Conservation (phyloP, 768 basidiomycete genomes). For the Leccinellum rugosiceps region DNA sequence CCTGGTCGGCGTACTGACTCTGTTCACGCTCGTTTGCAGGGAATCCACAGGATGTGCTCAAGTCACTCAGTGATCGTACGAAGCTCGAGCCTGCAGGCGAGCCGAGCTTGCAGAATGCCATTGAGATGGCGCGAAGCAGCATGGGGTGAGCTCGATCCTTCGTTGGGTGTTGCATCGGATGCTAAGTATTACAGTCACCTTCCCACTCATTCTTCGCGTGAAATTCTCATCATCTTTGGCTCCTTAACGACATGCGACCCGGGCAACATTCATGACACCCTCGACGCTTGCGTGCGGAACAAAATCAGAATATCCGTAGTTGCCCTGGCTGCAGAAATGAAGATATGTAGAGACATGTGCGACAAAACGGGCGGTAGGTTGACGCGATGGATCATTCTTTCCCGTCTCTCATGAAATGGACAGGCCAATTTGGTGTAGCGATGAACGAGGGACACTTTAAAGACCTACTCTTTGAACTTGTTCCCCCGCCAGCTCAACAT, state of each 20-base stretch:
- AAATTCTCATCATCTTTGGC: slow-evolving; percentile 91
- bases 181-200: slow-evolving; percentile 63
- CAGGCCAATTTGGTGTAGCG: slow-evolving; percentile 92
- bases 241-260: slow-evolving; percentile 97
- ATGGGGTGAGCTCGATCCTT: slow-evolving; percentile 64
- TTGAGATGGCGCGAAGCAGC: slow-evolving; percentile 93
- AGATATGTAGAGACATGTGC: slow-evolving; percentile 89
- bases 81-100: slow-evolving; percentile 90
- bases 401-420: slow-evolving; percentile 15
- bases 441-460: slow-evolving; percentile 97
- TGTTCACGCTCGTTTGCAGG: slow-evolving; percentile 44
- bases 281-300: slow-evolving; percentile 79
- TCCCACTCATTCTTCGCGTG: slow-evolving; percentile 95
- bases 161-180: not conserved
- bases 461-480: slow-evolving; percentile 91
- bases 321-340: slow-evolving; percentile 96
- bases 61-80: slow-evolving; percentile 77
- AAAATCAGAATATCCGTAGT: slow-evolving; percentile 92
- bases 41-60: slow-evolving; percentile 95
- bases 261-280: slow-evolving; percentile 91
- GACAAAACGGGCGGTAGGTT: slow-evolving; percentile 83
- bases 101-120: slow-evolving; percentile 93
- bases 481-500: slow-evolving; percentile 89
- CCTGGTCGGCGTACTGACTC: not conserved
- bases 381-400: not conserved